Percentiles rank a stretch among this genome's conserved stretches.
Conservation (phyloP, 305 asterid species). For the Fraxinus platypoda region DNA sequence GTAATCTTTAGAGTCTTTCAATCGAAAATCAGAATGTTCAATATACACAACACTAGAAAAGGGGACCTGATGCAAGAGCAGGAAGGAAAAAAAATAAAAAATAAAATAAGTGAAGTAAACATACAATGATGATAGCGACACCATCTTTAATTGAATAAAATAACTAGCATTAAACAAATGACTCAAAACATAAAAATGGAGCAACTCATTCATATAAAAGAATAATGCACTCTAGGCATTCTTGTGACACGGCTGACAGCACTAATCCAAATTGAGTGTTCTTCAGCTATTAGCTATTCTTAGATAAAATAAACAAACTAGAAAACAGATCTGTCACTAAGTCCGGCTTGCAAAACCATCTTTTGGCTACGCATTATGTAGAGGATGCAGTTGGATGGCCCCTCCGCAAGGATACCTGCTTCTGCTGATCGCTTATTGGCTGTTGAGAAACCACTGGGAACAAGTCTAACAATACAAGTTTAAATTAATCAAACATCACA, state of each 20-base stretch:
- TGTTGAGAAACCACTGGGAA: background rate
- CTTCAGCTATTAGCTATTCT: background rate
- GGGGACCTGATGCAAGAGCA: conserved; percentile 58
- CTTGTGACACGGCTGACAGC: background rate
- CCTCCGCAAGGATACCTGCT: background rate
- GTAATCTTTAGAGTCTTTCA: conserved; percentile 89
- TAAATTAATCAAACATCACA: background rate
- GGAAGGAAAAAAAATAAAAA: background rate
- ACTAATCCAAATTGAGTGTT: background rate
- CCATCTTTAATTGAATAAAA: background rate
- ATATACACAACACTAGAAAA: conserved; percentile 85
- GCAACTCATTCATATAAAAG: background rate
- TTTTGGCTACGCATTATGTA: background rate
- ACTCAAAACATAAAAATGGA: background rate
- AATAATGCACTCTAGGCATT: background rate
- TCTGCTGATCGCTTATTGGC: background rate
- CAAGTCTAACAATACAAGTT: background rate
- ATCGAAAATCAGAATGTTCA: conserved; percentile 77
- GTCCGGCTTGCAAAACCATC: background rate
- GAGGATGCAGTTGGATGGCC: background rate
- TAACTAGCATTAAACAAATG: background rate
- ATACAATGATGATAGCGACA: background rate
- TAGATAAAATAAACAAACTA: background rate
- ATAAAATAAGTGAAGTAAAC: conserved; percentile 6
- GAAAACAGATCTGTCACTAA: background rate